Base-by-base conservation (phyloP, 2,329 filamentous ascomycete species). In the Fusarium sp. region DNA sequence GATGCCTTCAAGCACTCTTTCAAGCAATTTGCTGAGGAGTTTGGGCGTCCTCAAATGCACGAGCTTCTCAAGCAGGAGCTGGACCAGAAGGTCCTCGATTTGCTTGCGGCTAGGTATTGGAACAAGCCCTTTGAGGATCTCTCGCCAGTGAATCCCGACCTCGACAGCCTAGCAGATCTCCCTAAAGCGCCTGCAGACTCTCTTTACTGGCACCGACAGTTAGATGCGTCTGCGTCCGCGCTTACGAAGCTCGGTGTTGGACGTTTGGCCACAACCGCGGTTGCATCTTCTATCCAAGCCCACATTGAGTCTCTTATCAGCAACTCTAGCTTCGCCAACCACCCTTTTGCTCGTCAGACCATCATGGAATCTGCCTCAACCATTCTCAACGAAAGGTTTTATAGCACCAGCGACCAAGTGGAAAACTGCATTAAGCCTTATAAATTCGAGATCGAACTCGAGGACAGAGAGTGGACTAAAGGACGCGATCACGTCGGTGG, bases 391-490 rank as follows among this genome's bases (percentile, higher is more conserved):
- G 96, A 99, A 75, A 87, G 95, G 16, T 97, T 97, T 69, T 98
- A 98, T 82, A 96, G 95, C 80, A 99, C 97, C 2, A 96, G 93
- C 68, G 97, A 99, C 76, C 96, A 98, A 81, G 93, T 99, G 2
- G 96, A 99, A 80, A 98, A 98, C 78, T 99, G 95, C 78, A 97
- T 99, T 81, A 99, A 99, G 80, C 96, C 97, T 0, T 99, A 95
- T 84, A 99, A 99, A 78, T 98, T 95, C 73, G 94, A 98, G 68
- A 97, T 99, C 62, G 96, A 99, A 74, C 90, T 99, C 46, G 93
- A 97, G 76, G 92, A 94, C 41, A 86, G 89, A 10, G 97, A 99
- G 78, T 99, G 96, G 96, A 80, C 85, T 5, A 89, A 92, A 65
- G 94, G 94, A 1, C 87, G 95, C 54, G 94, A 97, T 47, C 96